Evolutionary conservation across 768 basidiomycete genomes (phyloP).

Genomic region (Xerocomellus amylosporus): DNA sequence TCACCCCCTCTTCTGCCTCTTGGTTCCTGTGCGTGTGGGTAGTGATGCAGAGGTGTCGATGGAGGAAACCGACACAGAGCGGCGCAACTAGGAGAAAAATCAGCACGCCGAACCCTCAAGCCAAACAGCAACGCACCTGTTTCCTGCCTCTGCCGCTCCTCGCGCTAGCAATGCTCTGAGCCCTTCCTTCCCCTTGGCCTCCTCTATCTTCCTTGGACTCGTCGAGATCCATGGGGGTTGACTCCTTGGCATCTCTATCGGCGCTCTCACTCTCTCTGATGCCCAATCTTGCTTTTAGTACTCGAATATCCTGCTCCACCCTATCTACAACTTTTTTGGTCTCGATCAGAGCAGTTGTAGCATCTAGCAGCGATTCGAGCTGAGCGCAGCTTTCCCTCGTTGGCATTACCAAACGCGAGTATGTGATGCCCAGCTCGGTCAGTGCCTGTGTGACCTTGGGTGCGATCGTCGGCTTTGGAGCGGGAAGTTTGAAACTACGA

Average conservation of each 20-base stretch:
- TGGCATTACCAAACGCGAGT: constrained; percentile 88
- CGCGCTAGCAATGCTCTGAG: constrained; percentile 62
- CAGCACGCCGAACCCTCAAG: not conserved
- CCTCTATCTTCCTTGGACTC: constrained; percentile 35
- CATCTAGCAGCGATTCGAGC: constrained; percentile 71
- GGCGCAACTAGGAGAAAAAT: constrained; percentile 41
- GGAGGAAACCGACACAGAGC: constrained; percentile 74
- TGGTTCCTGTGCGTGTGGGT: constrained; percentile 49
- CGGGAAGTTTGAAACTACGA: constrained; percentile 82
- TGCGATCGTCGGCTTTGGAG: constrained; percentile 69
- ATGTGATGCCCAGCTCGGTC: constrained; percentile 69
- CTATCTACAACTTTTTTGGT: constrained; percentile 85
- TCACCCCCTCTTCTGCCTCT: constrained; percentile 57
- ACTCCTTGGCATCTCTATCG: constrained; percentile 38
- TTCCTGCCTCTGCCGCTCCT: constrained; percentile 57
- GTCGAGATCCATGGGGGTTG: constrained; percentile 52
- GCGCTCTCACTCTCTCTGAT: constrained; percentile 46
- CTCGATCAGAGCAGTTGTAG: constrained; percentile 75
- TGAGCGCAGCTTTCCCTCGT: constrained; percentile 76
- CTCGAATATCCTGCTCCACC: constrained; percentile 79
- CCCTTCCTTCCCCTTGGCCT: constrained; percentile 48
- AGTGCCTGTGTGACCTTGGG: constrained; percentile 77
- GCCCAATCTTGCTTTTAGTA: constrained; percentile 61
- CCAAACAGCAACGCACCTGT: constrained; percentile 37
- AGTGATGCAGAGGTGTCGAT: constrained; percentile 62